A percentile compares a stretch with the other conserved stretches of the same genome.
phyloP scores from a whole-genome alignment of 148 eudicot genomes.

The Chenopodium album region DNA sequence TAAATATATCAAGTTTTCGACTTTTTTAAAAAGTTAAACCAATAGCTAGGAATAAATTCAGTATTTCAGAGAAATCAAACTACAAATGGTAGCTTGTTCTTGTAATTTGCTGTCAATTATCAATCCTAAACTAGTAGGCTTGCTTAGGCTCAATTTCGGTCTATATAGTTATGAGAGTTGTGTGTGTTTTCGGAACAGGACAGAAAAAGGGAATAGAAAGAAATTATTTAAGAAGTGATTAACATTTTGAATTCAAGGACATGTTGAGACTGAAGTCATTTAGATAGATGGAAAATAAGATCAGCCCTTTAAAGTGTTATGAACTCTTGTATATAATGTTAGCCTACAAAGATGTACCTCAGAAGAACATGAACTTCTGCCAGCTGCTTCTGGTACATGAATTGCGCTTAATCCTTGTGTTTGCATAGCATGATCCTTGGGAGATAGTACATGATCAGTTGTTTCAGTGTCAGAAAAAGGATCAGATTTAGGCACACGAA shows the following conservation, averaged over 20 bases:
- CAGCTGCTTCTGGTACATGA: background rate
- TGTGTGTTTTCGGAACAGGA: background rate
- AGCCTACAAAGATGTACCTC: slow-evolving; percentile 19
- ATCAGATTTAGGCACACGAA: slow-evolving; percentile 23
- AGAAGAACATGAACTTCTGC: background rate
- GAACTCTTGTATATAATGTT: too few relatives aligned
- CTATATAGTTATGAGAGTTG: background rate
- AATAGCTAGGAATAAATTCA: background rate
- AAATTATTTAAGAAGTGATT: background rate
- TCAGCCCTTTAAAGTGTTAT: background rate
- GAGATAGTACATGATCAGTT: background rate
- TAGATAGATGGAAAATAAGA: background rate
- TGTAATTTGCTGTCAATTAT: background rate
- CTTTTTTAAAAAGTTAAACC: background rate
- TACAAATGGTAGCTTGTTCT: background rate
- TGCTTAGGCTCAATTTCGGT: background rate
- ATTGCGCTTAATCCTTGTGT: background rate
- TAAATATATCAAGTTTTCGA: too few relatives aligned
- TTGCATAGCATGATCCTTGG: background rate
- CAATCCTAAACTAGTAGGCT: background rate
- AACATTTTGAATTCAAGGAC: background rate
- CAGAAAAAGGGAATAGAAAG: background rate
- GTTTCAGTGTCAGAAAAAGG: slow-evolving; percentile 11
- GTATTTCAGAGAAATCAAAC: background rate
- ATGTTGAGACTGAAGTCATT: background rate